Evolutionary conservation across 495 filamentous ascomycete genomes (phyloP).

Genomic region (Aspergillus nidulans): DNA sequence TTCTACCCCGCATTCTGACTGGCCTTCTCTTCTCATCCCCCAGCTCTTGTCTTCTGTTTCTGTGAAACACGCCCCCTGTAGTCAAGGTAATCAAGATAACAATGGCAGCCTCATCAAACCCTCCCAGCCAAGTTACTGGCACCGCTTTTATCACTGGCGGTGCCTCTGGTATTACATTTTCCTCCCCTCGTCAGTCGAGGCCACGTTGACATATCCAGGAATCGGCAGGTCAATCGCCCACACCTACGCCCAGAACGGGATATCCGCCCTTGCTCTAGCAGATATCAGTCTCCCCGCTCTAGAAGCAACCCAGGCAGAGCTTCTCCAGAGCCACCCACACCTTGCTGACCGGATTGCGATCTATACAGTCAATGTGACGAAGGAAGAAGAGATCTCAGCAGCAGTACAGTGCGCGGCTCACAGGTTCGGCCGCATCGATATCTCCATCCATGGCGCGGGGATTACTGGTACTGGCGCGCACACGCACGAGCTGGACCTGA

Average conservation of each 20-base stretch:
- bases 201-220: slow-evolving; percentile 12
- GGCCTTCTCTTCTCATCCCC: too few species aligned
- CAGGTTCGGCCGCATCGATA: slow-evolving; percentile 45
- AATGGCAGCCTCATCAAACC: not conserved
- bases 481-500: slow-evolving; percentile 29
- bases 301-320: slow-evolving; percentile 11
- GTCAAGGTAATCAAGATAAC: not conserved
- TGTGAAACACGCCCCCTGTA: too few species aligned
- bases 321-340: slow-evolving; percentile 5
- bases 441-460: slow-evolving; percentile 48
- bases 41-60: too few species aligned
- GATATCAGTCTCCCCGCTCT: slow-evolving; percentile 21
- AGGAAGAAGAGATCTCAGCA: slow-evolving; percentile 18
- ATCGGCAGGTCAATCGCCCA: slow-evolving; percentile 25
- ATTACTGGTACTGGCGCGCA: slow-evolving; percentile 16
- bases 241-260: slow-evolving; percentile 22
- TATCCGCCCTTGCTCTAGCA: slow-evolving; percentile 17
- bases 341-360: slow-evolving; percentile 8
- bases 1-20: too few species aligned
- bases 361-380: slow-evolving; percentile 18
- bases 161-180: slow-evolving; percentile 16
- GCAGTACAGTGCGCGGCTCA: slow-evolving; percentile 17
- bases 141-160: slow-evolving; percentile 25
- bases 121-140: slow-evolving; percentile 10
- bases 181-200: not conserved